phyloP scores from a whole-genome alignment of 495 filamentous ascomycete genomes.

The Xylaria palmicola region DNA sequence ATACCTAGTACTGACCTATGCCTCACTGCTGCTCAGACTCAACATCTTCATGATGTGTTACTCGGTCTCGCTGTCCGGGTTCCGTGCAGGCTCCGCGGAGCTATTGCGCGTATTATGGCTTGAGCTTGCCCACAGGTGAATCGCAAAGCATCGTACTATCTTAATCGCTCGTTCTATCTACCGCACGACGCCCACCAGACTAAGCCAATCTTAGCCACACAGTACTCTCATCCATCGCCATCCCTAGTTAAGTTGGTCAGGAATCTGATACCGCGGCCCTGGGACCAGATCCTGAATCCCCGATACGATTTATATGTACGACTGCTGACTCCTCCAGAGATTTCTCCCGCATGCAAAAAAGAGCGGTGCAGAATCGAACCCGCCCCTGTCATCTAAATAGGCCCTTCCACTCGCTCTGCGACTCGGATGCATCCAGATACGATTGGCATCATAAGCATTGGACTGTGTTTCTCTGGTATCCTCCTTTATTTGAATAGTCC shows the following conservation, averaged over 20 bases:
- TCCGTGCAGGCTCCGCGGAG: too few species aligned
- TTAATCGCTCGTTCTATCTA: too few species aligned
- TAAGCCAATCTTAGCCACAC: not conserved
- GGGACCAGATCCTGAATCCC: conserved; percentile 7
- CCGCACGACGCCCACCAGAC: too few species aligned
- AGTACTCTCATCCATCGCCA: conserved; percentile 1
- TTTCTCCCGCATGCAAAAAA: not conserved
- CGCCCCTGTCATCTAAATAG: not conserved
- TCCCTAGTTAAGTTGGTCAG: conserved; percentile 3
- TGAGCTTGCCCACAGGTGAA: too few species aligned
- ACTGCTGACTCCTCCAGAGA: conserved; percentile 9
- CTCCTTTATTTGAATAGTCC: not conserved
- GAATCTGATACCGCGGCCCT: conserved; percentile 7
- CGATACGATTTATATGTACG: too few species aligned
- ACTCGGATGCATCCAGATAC: not conserved
- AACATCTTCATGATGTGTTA: too few species aligned
- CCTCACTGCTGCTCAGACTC: too few species aligned
- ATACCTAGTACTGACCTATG: too few species aligned
- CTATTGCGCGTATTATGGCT: too few species aligned
- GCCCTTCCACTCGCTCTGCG: not conserved
- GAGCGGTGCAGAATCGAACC: not conserved
- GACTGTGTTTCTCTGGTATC: not conserved
- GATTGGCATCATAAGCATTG: not conserved
- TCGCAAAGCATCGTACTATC: too few species aligned
- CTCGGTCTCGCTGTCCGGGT: too few species aligned